Base-by-base conservation (phyloP, 352 stramenopile species). In the Phytophthora quininea region DNA sequence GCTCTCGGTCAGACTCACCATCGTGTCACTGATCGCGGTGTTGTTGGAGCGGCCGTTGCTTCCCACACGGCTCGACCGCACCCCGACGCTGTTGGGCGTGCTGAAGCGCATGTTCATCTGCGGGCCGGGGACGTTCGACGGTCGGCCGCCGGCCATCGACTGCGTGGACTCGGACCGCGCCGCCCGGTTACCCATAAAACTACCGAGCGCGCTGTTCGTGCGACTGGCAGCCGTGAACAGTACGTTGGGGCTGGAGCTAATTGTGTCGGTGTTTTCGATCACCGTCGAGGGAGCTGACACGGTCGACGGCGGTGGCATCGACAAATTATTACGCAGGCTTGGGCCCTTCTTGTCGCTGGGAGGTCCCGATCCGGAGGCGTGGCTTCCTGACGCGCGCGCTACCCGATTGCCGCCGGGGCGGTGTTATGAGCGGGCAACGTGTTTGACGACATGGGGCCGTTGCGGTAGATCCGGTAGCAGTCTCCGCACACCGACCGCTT, bases 401-500 rank as follows among this genome's bases (percentile, higher is more conserved):
- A n/a, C n/a, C n/a, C n/a, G 64, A 7, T 14, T 15, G 63, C 52
- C 49, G 67, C 56, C 10, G 62, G 15, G 24, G 38, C 57, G 11
- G 54, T 55, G 29, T 68, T 49, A 49, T 49, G 43, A 24, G 43
- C 64, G 10, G 70, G 60, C 19, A 64, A 27, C 1, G 64, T 75
- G 30, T 72, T 73, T 9, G 67, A 51, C 19, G 81, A 77, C 66
- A 91, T 71, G 31, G 86, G 77, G 40, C 79, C 77, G 67, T 73
- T 83, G 35, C 79, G 76, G 62, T 92, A 64, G 35, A 89, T 82
- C 29, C 83, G 77, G 62, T 90, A 88, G 71, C 87, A 95, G 45
- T 95, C 87, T 19, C 75, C 84, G 38, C 87, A 95, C 38, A 90
- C 84, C 0, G 82, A 90, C 27, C 79, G 77, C 64, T 93, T 92